phyloP scores from a whole-genome alignment of 192 early-diverging fungal genomes.

The Entomortierella beljakovae region DNA sequence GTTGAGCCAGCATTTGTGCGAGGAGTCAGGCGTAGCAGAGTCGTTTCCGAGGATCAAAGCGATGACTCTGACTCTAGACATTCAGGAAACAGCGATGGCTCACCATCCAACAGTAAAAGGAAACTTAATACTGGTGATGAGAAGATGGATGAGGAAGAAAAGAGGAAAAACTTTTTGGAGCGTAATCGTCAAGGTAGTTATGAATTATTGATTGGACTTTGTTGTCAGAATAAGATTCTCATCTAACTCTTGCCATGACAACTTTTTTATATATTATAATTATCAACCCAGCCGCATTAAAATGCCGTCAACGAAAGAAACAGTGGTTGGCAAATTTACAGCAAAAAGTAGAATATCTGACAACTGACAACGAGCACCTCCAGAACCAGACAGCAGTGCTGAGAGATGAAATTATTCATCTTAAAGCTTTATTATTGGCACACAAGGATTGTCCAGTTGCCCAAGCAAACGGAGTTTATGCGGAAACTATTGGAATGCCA shows the following conservation, averaged over 20 bases:
- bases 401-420: slow-evolving; percentile 78
- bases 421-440: slow-evolving; percentile 79
- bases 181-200: slow-evolving; percentile 83
- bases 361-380: slow-evolving; percentile 73
- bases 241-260: no score
- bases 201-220: background rate
- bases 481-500: slow-evolving; percentile 17
- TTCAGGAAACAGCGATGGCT: slow-evolving; percentile 21
- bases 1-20: slow-evolving; percentile 31
- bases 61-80: slow-evolving; percentile 47
- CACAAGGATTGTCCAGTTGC: slow-evolving; percentile 83
- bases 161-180: slow-evolving; percentile 85
- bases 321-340: slow-evolving; percentile 88
- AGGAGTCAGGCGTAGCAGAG: slow-evolving; percentile 19
- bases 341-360: slow-evolving; percentile 65
- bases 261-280: background rate
- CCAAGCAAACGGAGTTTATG: slow-evolving; percentile 68
- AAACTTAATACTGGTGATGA: slow-evolving; percentile 25
- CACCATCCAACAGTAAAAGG: slow-evolving; percentile 13
- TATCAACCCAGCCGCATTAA: slow-evolving; percentile 73
- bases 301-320: slow-evolving; percentile 94
- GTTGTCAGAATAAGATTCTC: no score
- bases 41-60: slow-evolving; percentile 24
- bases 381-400: slow-evolving; percentile 67
- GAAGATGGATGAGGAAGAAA: slow-evolving; percentile 67